Percentiles rank a stretch among this genome's conserved stretches.
phyloP scores from a whole-genome alignment of 2,329 filamentous ascomycete species.

The Corniculantispora saksenae region DNA sequence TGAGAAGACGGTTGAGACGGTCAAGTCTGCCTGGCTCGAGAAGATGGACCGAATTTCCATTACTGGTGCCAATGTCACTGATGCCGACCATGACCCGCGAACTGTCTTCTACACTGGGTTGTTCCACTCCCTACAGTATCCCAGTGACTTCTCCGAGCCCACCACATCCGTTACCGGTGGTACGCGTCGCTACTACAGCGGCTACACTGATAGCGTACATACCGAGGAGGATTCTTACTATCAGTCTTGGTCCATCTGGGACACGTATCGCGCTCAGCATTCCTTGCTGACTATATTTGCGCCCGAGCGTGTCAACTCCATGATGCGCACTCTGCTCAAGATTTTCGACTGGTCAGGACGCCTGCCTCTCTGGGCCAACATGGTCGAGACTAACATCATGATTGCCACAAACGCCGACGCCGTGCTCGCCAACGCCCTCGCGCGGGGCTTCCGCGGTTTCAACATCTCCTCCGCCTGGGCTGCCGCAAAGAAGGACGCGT shows the following conservation, averaged over 20 bases:
- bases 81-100: constrained; percentile 41
- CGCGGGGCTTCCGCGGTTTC: constrained; percentile 44
- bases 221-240: constrained; percentile 46
- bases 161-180: constrained; percentile 25
- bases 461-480: constrained; percentile 45
- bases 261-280: constrained; percentile 50
- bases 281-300: constrained; percentile 47
- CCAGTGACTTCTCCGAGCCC: constrained; percentile 49
- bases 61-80: constrained; percentile 43
- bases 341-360: constrained; percentile 50
- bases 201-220: constrained; percentile 48
- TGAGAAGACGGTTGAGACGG: constrained; percentile 39
- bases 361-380: constrained; percentile 50
- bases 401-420: constrained; percentile 50
- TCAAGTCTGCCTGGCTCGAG: constrained; percentile 46
- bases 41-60: constrained; percentile 46
- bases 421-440: constrained; percentile 48
- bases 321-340: constrained; percentile 47
- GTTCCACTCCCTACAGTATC: constrained; percentile 49
- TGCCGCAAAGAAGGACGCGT: constrained; percentile 46
- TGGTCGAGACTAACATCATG: constrained; percentile 53
- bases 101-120: constrained; percentile 48
- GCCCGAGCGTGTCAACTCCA: constrained; percentile 46
- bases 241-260: constrained; percentile 53
- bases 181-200: constrained; percentile 42